Evolutionary conservation across 331 rosid species (phyloP).

Genomic region (Pyrus hybrid): DNA sequence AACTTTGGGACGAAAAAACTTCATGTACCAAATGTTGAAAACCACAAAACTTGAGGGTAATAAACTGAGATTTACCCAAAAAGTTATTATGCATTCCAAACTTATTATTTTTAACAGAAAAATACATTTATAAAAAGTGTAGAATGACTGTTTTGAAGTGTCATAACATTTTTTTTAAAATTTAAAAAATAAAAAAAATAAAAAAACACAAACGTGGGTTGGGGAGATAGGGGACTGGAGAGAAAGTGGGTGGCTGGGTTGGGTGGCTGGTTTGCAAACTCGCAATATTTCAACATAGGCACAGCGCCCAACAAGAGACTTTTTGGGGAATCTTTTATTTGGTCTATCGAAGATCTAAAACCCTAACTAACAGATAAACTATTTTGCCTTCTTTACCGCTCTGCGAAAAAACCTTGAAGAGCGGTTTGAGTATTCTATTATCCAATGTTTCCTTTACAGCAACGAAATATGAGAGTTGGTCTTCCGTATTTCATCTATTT

Average conservation of each 20-base stretch:
- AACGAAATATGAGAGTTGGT: not conserved
- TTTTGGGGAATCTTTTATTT: not conserved
- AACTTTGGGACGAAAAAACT: too few species aligned
- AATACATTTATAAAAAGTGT: too few species aligned
- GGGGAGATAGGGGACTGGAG: not conserved
- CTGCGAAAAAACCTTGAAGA: not conserved
- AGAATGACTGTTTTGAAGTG: too few species aligned
- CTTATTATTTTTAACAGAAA: too few species aligned
- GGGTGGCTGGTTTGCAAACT: not conserved
- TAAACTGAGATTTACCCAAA: too few species aligned
- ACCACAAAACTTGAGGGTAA: too few species aligned
- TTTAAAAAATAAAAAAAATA: too few species aligned
- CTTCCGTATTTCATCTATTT: not conserved
- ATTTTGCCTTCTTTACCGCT: slow-evolving; percentile 10
- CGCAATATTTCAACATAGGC: not conserved
- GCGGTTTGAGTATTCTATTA: not conserved
- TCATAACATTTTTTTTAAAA: too few species aligned
- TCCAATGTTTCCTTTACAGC: not conserved
- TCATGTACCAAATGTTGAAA: too few species aligned
- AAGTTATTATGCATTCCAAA: too few species aligned
- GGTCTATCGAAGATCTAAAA: slow-evolving; percentile 13
- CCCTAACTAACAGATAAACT: slow-evolving; percentile 5
- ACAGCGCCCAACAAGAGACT: not conserved
- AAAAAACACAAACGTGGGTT: too few species aligned
- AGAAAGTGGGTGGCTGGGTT: not conserved